Base-by-base conservation (phyloP, 495 filamentous ascomycete species). In the Neurospora pannonica region DNA sequence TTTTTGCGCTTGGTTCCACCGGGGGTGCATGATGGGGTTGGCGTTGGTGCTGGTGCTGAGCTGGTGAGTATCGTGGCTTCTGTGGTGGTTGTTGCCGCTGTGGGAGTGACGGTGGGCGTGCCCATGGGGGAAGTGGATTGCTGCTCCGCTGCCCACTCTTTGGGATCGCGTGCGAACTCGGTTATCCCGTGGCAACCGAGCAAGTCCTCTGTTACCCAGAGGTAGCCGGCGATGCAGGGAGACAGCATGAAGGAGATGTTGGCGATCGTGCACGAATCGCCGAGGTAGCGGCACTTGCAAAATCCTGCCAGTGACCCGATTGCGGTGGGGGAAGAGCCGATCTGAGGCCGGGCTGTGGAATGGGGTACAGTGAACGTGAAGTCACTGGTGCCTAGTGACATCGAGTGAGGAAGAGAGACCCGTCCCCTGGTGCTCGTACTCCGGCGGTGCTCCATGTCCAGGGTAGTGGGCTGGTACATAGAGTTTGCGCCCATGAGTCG, bases 201-300 rank as follows among this genome's bases (percentile, higher is more conserved):
- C 5, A 88, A 73, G 71, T 85, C 82, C 7, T 87, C 84, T 0
- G 81, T 84, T 3, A 88, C 72, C 78, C 77, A 84, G 19, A 82
- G 79, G 24, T 78, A 81, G 11, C 75, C 72, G 7, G 86, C 74
- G 19, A 88, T 83, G 72, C 83, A 87, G 0, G 86, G 87, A 0
- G 83, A 76, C 3, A 88, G 78, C 7, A 88, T 73, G 72, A 88
- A 79, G 3, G 84, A 81, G 72, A 78, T 85, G 28, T 76, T 78
- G 6, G 72, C 62, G 9, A 87, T 73, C 3, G 74, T 73, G 72
- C 85, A 87, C 1, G 31, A 10, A 13, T 60, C 62, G 54, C 40
- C 70, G 39, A 78, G 40, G 34, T 73, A 67, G 6, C 19, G 43
- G 73, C 54, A 67, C 24, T 67, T 67, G 54, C 3, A 39, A 39